Conservation (phyloP, 2,329 filamentous ascomycete genomes). For the Cadophora sp. region DNA sequence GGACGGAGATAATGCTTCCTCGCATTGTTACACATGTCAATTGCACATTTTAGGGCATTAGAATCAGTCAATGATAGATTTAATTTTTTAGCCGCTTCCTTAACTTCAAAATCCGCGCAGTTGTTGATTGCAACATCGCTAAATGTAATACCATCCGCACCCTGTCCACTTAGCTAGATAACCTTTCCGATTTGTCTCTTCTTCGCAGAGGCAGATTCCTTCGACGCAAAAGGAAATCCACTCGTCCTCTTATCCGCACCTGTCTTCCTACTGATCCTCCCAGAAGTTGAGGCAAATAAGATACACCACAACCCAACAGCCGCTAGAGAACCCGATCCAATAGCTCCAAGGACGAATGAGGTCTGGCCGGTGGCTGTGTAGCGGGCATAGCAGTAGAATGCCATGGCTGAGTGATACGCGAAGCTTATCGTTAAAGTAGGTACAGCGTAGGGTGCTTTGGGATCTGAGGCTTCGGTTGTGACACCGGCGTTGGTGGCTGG, state of each 20-base stretch:
- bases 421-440: constrained; percentile 65
- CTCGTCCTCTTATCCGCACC: constrained; percentile 71
- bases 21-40: background rate
- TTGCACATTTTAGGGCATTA: background rate
- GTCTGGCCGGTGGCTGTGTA: constrained; percentile 58
- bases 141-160: background rate
- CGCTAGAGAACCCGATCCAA: constrained; percentile 57
- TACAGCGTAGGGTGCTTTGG: constrained; percentile 61
- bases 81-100: background rate
- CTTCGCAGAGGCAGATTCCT: constrained; percentile 48
- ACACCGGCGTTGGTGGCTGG: constrained; percentile 45
- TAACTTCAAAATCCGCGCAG: background rate
- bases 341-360: constrained; percentile 59
- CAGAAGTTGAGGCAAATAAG: constrained; percentile 56
- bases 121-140: background rate
- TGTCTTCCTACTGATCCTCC: constrained; percentile 65
- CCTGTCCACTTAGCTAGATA: constrained; percentile 17
- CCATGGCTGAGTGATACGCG: constrained; percentile 61
- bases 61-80: background rate
- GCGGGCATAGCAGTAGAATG: constrained; percentile 66
- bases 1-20: background rate
- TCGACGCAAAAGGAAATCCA: constrained; percentile 70
- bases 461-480: constrained; percentile 53
- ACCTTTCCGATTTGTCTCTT: constrained; percentile 41
- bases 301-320: constrained; percentile 65